Base-by-base conservation (phyloP, 2,329 filamentous ascomycete species). In the Biscogniauxia sp. region DNA sequence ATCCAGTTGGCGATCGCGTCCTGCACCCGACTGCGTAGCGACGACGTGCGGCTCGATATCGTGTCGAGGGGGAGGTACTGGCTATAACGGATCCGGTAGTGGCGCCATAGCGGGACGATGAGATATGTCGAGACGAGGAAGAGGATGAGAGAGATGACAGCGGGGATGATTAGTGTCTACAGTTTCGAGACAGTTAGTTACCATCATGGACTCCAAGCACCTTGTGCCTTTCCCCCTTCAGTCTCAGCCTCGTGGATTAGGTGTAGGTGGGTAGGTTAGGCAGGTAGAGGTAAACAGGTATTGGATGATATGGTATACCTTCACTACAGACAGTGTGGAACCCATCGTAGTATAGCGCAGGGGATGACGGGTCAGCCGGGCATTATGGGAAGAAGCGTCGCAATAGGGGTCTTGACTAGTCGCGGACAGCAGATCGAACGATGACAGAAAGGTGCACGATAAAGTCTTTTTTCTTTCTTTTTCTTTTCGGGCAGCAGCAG, bases 21-120 rank as follows among this genome's bases (percentile, higher is more conserved):
- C 64, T 80, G 79, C 62, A 85, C 68, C 62, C 84, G 79, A 54
- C 82, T 76, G 26, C 86, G 81, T 23, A 87, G 67, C 63, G 85
- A 78, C 7, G 78, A 76, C 5, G 83, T 88, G 55, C 82, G 82
- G 55, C 79, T 83, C 20, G 84, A 84, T 62, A 90, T 84, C 32
- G 81, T 79, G 63, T 89, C 83, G 64, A 92, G 76, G 0, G 89
- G 89, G 1, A 92, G 84, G 71, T 93, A 93, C 62, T 91, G 87
- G 70, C 86, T 84, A 74, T 92, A 92, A 62, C 89, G 86, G 67
- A 82, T 83, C 64, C 85, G 87, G 74, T 91, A 90, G 59, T 82
- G 84, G 54, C 85, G 87, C 84, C 89, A 90, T 61, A 89, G 72
- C 1, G 90, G 90, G 25, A 91, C 71, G 62, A 91, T 69, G 68